Conservation (phyloP, 345 rosid species). For the Cardamine chenopodiifolia region DNA sequence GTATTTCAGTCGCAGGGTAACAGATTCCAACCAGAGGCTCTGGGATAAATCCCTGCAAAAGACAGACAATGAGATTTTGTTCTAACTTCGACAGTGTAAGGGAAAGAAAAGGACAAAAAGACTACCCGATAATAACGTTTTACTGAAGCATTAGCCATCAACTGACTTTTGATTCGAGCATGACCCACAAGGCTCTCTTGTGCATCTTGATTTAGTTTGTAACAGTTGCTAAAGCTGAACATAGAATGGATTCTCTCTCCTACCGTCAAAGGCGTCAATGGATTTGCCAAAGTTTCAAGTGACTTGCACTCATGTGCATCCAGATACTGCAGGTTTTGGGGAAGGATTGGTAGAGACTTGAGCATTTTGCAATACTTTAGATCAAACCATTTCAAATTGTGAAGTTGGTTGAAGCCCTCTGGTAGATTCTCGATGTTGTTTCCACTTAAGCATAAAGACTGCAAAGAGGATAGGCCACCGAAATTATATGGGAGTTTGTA, state of each 20-base stretch:
- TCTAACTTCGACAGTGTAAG: background rate
- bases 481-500: slow-evolving; percentile 25
- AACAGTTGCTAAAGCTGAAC: slow-evolving; percentile 44
- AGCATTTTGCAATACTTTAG: slow-evolving; percentile 42
- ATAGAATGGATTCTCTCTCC: slow-evolving; percentile 27
- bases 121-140: slow-evolving; percentile 28
- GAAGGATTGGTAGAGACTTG: slow-evolving; percentile 40
- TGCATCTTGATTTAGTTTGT: slow-evolving; percentile 39
- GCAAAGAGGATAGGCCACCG: slow-evolving; percentile 19
- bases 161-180: slow-evolving; percentile 41
- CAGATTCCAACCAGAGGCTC: slow-evolving; percentile 31
- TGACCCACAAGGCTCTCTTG: slow-evolving; percentile 16
- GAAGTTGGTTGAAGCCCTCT: slow-evolving; percentile 30
- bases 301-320: slow-evolving; percentile 38
- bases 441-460: slow-evolving; percentile 28
- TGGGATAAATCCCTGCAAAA: slow-evolving; percentile 27
- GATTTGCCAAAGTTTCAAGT: slow-evolving; percentile 34
- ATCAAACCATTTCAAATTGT: slow-evolving; percentile 28
- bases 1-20: slow-evolving; percentile 25
- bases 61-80: background rate
- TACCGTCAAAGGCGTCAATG: slow-evolving; percentile 27
- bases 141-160: slow-evolving; percentile 30
- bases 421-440: slow-evolving; percentile 41
- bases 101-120: background rate
- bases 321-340: slow-evolving; percentile 23